Conservation (phyloP, 2,329 filamentous ascomycete genomes). For the Thelonectria blattea region DNA sequence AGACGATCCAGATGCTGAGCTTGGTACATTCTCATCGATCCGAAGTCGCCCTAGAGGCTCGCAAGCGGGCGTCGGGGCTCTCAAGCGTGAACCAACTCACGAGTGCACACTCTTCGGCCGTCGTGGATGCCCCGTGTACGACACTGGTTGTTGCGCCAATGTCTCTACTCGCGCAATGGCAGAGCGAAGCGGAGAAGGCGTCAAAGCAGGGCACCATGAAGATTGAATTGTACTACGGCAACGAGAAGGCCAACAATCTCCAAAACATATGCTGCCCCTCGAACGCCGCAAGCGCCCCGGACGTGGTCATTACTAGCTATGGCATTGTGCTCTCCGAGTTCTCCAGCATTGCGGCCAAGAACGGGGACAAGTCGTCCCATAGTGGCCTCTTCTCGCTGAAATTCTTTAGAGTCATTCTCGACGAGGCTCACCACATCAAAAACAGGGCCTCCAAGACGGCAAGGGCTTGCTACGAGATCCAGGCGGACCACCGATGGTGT, state of each 20-base stretch:
- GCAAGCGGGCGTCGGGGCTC: slow-evolving; percentile 38
- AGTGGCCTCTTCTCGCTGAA: slow-evolving; percentile 87
- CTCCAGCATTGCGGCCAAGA: slow-evolving; percentile 67
- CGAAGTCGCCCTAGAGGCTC: slow-evolving; percentile 52
- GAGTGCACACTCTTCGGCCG: slow-evolving; percentile 59
- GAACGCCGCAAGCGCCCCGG: slow-evolving; percentile 78
- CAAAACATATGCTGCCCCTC: slow-evolving; percentile 77
- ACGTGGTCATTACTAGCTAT: slow-evolving; percentile 94
- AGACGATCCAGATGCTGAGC: slow-evolving; percentile 98
- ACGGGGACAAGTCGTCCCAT: slow-evolving; percentile 68
- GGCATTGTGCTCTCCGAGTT: slow-evolving; percentile 91
- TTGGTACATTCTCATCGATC: slow-evolving; percentile 84
- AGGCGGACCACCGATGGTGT: slow-evolving; percentile 86
- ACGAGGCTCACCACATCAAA: slow-evolving; percentile 96
- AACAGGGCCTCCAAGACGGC: slow-evolving; percentile 89
- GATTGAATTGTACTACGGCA: slow-evolving; percentile 89
- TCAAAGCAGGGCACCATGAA: slow-evolving; percentile 84
- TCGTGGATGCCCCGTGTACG: slow-evolving; percentile 80
- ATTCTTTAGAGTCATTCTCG: slow-evolving; percentile 93
- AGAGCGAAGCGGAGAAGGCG: slow-evolving; percentile 91
- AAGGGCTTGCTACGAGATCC: slow-evolving; percentile 90
- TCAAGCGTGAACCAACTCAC: slow-evolving; percentile 67
- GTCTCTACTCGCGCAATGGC: slow-evolving; percentile 96
- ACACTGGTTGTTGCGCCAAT: slow-evolving; percentile 97
- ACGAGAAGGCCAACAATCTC: slow-evolving; percentile 80